Conservation (phyloP, 164 flowering plant genomes). For the Piper longum region DNA sequence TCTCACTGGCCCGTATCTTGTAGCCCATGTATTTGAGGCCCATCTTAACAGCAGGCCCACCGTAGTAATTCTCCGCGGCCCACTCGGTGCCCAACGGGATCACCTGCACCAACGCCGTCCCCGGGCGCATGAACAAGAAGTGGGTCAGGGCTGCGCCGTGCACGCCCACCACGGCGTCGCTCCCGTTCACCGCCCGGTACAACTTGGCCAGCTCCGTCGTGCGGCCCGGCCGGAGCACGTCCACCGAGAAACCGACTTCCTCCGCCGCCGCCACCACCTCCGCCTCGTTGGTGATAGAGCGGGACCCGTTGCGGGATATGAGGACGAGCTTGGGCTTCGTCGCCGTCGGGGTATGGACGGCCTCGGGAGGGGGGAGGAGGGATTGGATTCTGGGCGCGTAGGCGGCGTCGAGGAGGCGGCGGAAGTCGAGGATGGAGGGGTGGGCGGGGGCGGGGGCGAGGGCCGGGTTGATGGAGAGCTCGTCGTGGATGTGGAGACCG, state of each 20-base stretch:
- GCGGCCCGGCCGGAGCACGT: slow-evolving; percentile 45
- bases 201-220: slow-evolving; percentile 65
- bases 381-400: slow-evolving; percentile 55
- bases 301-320: slow-evolving; percentile 59
- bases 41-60: slow-evolving; percentile 64
- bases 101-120: slow-evolving; percentile 62
- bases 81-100: slow-evolving; percentile 78
- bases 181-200: slow-evolving; percentile 56
- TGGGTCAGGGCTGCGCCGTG: slow-evolving; percentile 99
- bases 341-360: background rate
- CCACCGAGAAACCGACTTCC: slow-evolving; percentile 56
- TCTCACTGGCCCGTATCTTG: slow-evolving; percentile 53
- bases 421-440: slow-evolving; percentile 51
- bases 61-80: slow-evolving; percentile 86
- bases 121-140: slow-evolving; percentile 70
- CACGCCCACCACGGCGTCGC: slow-evolving; percentile 83
- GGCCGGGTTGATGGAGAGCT: slow-evolving; percentile 53
- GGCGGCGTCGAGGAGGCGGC: slow-evolving; percentile 43
- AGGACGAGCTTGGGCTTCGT: slow-evolving; percentile 46
- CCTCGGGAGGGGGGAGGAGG: slow-evolving; percentile 13
- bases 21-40: slow-evolving; percentile 72
- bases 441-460: slow-evolving; percentile 33
- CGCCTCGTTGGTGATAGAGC: slow-evolving; percentile 56
- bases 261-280: slow-evolving; percentile 48
- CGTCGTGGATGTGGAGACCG: slow-evolving; percentile 80